Conservation (phyloP, 495 filamentous ascomycete species). For the Aspergillus egyptiacus region DNA sequence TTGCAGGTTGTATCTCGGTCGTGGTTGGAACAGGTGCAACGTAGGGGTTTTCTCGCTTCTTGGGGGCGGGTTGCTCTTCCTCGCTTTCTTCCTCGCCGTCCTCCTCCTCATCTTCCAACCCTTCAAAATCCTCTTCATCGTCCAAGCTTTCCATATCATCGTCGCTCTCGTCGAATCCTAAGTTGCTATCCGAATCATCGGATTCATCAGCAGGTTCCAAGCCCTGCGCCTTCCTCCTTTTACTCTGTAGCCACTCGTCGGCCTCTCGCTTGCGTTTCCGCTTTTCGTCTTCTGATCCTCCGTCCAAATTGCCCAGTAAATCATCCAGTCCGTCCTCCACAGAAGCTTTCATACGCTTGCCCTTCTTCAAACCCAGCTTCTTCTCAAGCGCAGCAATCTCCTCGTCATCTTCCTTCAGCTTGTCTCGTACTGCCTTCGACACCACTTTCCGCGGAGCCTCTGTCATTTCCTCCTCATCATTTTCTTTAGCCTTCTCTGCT, state of each 20-base stretch:
- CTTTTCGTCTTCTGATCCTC: conserved; percentile 41
- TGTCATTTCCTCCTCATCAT: conserved; percentile 22
- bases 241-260: conserved; percentile 53
- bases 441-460: conserved; percentile 30
- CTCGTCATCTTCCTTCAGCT: conserved; percentile 65
- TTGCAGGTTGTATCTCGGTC: conserved; percentile 28
- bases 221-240: conserved; percentile 60
- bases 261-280: conserved; percentile 53
- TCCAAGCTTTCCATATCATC: conserved; percentile 19
- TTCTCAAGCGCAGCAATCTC: conserved; percentile 86
- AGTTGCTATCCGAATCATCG: conserved; percentile 24
- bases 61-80: conserved; percentile 27
- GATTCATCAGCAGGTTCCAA: conserved; percentile 25
- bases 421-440: conserved; percentile 56
- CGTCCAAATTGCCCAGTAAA: conserved; percentile 64
- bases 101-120: conserved; percentile 39
- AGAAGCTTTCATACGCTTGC: conserved; percentile 68
- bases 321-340: conserved; percentile 82
- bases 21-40: conserved; percentile 43
- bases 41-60: conserved; percentile 57
- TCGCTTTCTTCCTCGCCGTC: conserved; percentile 29
- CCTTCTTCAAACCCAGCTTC: conserved; percentile 78
- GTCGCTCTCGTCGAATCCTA: conserved; percentile 23
- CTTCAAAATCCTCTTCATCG: conserved; percentile 28
- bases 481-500: conserved; percentile 37